phyloP scores from a whole-genome alignment of 202 grass and related monocot genomes.

The Hordeum pubiflorum region DNA sequence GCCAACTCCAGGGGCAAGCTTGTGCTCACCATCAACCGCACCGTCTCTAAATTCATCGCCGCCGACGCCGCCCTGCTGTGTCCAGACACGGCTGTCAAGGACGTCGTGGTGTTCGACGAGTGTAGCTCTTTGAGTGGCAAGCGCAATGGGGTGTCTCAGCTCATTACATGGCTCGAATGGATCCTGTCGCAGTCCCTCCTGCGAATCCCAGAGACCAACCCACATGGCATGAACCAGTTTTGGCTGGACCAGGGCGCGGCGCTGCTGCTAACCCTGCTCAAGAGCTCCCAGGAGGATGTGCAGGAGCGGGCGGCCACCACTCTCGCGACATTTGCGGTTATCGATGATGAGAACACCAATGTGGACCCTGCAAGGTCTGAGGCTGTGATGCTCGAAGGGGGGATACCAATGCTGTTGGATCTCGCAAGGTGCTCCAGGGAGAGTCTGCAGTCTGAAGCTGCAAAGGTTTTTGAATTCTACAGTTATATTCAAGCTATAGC shows the following conservation, averaged over 20 bases:
- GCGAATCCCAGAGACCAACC: constrained; percentile 65
- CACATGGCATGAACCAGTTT: constrained; percentile 74
- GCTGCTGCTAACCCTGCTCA: constrained; percentile 68
- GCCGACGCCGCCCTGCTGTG: constrained; percentile 31
- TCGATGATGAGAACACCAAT: constrained; percentile 76
- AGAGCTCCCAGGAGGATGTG: constrained; percentile 78
- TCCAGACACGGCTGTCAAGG: constrained; percentile 27
- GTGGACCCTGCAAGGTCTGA: constrained; percentile 86
- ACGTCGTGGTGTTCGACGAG: constrained; percentile 41
- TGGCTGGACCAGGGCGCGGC: constrained; percentile 75
- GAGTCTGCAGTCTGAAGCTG: constrained; percentile 84
- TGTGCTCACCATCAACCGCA: constrained; percentile 53
- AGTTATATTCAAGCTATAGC: not conserved
- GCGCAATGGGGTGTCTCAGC: constrained; percentile 39
- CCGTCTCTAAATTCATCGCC: constrained; percentile 40
- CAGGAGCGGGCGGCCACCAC: constrained; percentile 89
- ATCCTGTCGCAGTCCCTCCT: constrained; percentile 68
- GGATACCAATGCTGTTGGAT: constrained; percentile 71
- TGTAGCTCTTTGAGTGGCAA: constrained; percentile 37
- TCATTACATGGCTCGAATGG: constrained; percentile 80
- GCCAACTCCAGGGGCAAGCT: constrained; percentile 72
- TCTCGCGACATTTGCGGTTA: constrained; percentile 83
- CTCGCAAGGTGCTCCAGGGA: constrained; percentile 84
- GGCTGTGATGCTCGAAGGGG: constrained; percentile 78
- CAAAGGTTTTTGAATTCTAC: constrained; percentile 48